Base-by-base conservation (phyloP, 192 early-diverging fungal species). In the Coemansia sp. region DNA sequence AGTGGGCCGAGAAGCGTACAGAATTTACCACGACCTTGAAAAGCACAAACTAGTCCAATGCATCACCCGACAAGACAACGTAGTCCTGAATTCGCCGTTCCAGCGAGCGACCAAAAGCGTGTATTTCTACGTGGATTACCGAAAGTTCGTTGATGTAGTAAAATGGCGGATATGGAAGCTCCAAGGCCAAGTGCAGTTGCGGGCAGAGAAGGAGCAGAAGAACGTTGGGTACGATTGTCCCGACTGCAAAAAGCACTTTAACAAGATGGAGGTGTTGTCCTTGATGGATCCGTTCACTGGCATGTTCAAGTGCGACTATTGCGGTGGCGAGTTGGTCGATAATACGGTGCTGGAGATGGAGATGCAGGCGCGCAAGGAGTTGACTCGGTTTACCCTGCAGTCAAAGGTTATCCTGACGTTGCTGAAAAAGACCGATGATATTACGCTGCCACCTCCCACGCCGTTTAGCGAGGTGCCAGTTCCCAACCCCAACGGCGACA, bases 91-190 rank as follows among this genome's bases (percentile, higher is more conserved):
- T 18, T 21, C 48, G 43, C 85, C 83, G 23, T 85, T 86, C 61
- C 85, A 87, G 60, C 76, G 86, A 21, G 43, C 59, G 11, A 21
- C 18, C 2, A 69, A 78, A 16, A 86, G 86, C 64, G 85, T 85
- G 37, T 94, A 90, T 65, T 95, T 92, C 74, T 94, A 92, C 70
- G 84, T 97, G 12, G 95, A 97, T 79, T 95, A 95, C 82, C 92
- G 92, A 69, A 84, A 89, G n/a, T 93, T 95, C 78, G 91, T 97
- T 0, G 90, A 95, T 64, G 93, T 94, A 7, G 89, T 95, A 50
- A 95, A 95, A 68, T 95, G 86, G 86, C 89, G 91, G 66, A 93
- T 97, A 72, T 92, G 88, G 84, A 89, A 88, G 75, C 91, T 97
- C 78, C 86, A 88, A 36, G 83, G 76, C 13, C 71, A 80, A 26